Conservation (phyloP, 31 red algal species). For the Asparagopsis taxiformis region DNA sequence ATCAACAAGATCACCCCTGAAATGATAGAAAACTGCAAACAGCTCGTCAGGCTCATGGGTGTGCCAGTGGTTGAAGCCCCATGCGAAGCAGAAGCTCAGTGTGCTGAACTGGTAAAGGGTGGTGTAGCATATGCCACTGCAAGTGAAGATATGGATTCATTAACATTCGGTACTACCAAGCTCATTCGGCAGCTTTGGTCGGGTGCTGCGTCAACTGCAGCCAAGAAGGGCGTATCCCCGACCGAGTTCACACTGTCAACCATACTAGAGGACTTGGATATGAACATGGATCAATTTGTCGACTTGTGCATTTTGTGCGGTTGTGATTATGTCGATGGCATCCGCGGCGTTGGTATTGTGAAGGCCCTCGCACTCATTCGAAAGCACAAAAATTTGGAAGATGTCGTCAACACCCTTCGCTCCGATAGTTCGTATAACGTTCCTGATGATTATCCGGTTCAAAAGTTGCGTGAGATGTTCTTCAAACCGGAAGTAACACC, state of each 20-base stretch:
- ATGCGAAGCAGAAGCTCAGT: constrained; percentile 97
- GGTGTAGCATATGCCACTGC: constrained; percentile 85
- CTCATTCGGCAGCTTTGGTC: constrained; percentile 86
- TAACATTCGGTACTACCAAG: constrained; percentile 87
- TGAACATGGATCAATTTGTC: constrained; percentile 86
- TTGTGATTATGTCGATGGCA: constrained; percentile 91
- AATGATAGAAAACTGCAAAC: constrained; percentile 70
- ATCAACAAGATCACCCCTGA: constrained; percentile 84
- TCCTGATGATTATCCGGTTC: constrained; percentile 81
- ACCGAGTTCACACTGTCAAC: constrained; percentile 72
- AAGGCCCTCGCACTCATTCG: constrained; percentile 84
- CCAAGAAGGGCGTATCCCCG: constrained; percentile 79
- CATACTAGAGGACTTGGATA: constrained; percentile 60
- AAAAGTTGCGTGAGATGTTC: constrained; percentile 80
- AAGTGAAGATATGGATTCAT: constrained; percentile 96
- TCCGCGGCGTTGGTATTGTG: constrained; percentile 77
- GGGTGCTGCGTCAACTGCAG: constrained; percentile 44
- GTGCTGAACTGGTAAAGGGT: constrained; percentile 77
- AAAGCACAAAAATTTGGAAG: constrained; percentile 64
- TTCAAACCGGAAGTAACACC: constrained; percentile 64
- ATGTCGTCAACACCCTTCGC: constrained; percentile 40
- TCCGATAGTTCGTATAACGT: constrained; percentile 35
- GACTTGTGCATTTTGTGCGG: constrained; percentile 98
- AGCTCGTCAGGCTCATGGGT: constrained; percentile 80
- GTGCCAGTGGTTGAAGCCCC: constrained; percentile 91